Conservation (phyloP, 176 grass and related monocot genomes). For the Avena sativa region DNA sequence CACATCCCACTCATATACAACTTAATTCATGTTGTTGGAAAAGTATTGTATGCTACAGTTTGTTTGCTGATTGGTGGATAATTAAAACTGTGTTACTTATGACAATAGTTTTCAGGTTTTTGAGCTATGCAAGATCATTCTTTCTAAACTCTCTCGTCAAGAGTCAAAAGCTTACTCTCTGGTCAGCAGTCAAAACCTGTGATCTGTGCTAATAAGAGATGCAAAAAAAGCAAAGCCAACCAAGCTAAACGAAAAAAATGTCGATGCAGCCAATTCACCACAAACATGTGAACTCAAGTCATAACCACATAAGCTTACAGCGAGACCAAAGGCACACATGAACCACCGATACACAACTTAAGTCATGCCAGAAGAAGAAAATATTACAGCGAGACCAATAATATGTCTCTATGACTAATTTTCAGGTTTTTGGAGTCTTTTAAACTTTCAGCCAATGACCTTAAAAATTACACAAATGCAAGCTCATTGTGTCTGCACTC, state of each 20-base stretch:
- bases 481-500: conserved; percentile 13
- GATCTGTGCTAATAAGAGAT: conserved; percentile 2
- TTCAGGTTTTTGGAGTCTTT: conserved; percentile 7
- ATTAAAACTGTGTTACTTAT: not conserved
- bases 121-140: conserved; percentile 22
- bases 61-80: not conserved
- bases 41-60: not conserved
- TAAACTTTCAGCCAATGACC: not conserved
- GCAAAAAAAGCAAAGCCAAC: conserved; percentile 27
- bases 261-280: conserved; percentile 28
- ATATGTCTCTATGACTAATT: not conserved
- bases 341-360: not conserved
- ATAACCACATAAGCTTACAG: conserved; percentile 32
- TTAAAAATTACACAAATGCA: not conserved
- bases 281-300: conserved; percentile 37
- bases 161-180: conserved; percentile 33
- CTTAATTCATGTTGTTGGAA: not conserved
- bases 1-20: not conserved
- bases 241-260: conserved; percentile 46
- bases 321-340: conserved; percentile 6
- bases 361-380: not conserved
- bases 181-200: conserved; percentile 43
- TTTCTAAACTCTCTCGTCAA: conserved; percentile 24
- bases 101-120: conserved; percentile 6
- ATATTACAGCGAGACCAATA: not conserved